Evolutionary conservation across 345 rosid genomes (phyloP).

Genomic region (Gynandropsis gynandra): DNA sequence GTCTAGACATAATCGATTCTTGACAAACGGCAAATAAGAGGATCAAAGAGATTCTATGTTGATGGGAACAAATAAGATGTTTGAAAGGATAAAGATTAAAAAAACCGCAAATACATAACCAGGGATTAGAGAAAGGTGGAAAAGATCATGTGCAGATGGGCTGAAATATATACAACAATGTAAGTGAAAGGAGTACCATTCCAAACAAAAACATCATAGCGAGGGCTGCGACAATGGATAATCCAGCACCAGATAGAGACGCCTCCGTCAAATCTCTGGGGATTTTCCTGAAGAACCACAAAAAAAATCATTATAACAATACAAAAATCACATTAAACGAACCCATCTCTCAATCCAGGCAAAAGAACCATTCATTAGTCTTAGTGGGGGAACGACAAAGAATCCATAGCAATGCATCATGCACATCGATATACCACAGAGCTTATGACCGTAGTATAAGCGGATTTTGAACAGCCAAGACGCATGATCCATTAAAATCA

Average conservation of each 20-base stretch:
- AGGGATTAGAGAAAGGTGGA: not conserved
- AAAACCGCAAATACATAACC: too few relatives aligned
- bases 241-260: conserved; percentile 93
- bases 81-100: too few relatives aligned
- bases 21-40: not conserved
- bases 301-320: not conserved
- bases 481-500: not conserved
- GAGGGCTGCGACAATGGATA: conserved; percentile 82
- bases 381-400: not conserved
- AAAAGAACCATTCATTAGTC: not conserved
- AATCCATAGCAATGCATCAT: not conserved
- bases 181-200: conserved; percentile 46
- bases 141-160: conserved; percentile 4
- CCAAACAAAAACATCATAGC: conserved; percentile 91
- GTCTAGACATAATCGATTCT: not conserved
- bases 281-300: conserved; percentile 65
- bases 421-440: too few relatives aligned
- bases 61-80: too few relatives aligned
- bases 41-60: too few relatives aligned
- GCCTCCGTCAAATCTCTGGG: conserved; percentile 99
- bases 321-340: not conserved
- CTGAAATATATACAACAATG: not conserved
- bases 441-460: not conserved
- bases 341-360: not conserved
- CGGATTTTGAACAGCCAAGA: conserved; percentile 4